Evolutionary conservation across 164 flowering plant genomes (phyloP), one percentile per base, ranked within the genome.

Genomic region (Aristolochia contorta): DNA sequence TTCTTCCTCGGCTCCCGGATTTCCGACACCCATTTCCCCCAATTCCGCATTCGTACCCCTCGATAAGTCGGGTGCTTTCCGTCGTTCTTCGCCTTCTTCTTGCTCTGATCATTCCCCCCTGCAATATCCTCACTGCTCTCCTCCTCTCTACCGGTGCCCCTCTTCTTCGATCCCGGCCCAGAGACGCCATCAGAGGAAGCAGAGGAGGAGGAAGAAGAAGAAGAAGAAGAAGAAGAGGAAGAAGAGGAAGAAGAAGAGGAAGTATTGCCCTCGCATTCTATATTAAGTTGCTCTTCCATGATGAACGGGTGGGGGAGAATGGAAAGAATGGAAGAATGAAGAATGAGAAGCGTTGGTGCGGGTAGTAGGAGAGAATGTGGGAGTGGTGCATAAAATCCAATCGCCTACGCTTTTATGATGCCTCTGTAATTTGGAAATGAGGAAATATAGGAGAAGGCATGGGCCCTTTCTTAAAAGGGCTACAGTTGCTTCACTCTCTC

Each of bases 21-120:
- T 62, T 82, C 86, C 0, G 86, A 80, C 48, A 82, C 86, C 86
- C 86, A 82, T 62, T 72, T 80, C 0, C 86, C 86, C 86, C 86
- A 82, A 41, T 67, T 76, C 0, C 86, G 71, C 80, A 73, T 80
- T 21, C 86, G 53, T 0, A 82, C 86, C 2, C 86, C 86, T 0
- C 80, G 51, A 45, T 73, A 82, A 0, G 71, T 70, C 9, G 79
- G 78, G 33, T 75, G 71, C 64, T 70, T 72, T 16, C 61, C 48
- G 23, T 70, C 65, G 3, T 55, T 65, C 54, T 63, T 62, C 50
- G 63, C 67, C 32, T 16, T 73, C 0, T 8, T 20, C 57, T 56
- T 70, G 48, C 64, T 60, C 1, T 25, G 66, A 43, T 13, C 30
- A 27, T 27, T 27, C 30, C 30, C 5, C 30, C 30, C 30, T 27